Conservation (phyloP, 805 yeast species). For the Candida ipomoeae region DNA sequence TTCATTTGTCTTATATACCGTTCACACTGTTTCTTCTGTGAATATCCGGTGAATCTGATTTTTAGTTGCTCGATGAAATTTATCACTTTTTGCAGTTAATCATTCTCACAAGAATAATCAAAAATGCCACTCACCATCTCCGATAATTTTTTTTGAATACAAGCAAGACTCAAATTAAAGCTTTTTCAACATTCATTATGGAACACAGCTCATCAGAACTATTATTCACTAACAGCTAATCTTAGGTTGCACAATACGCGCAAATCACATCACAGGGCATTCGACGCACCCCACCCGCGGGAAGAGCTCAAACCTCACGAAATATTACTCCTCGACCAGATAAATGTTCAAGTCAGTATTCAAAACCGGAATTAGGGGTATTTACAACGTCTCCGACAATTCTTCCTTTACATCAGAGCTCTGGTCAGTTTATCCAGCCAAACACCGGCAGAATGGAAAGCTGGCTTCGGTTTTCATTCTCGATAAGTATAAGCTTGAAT, state of each 20-base stretch:
- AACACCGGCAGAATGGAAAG: constrained; percentile 56
- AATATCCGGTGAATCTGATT: background rate
- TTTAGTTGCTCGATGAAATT: background rate
- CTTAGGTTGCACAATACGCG: background rate
- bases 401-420: constrained; percentile 73
- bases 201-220: background rate
- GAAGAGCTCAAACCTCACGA: background rate
- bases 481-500: constrained; percentile 73
- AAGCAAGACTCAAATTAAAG: background rate
- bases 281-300: background rate
- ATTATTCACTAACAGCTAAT: background rate
- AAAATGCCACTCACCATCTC: too few relatives aligned
- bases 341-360: constrained; percentile 52
- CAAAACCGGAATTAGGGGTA: constrained; percentile 57
- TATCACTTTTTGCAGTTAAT: too few relatives aligned
- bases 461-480: constrained; percentile 80
- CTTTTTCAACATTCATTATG: too few relatives aligned
- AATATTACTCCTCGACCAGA: background rate
- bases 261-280: background rate
- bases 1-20: too few relatives aligned
- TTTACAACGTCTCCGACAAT: constrained; percentile 64
- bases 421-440: constrained; percentile 86
- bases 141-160: background rate
- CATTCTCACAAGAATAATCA: too few relatives aligned
- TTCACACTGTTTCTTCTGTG: background rate